Conservation (phyloP, 129 eudicot genomes). For the Flaveria sonorensis region DNA sequence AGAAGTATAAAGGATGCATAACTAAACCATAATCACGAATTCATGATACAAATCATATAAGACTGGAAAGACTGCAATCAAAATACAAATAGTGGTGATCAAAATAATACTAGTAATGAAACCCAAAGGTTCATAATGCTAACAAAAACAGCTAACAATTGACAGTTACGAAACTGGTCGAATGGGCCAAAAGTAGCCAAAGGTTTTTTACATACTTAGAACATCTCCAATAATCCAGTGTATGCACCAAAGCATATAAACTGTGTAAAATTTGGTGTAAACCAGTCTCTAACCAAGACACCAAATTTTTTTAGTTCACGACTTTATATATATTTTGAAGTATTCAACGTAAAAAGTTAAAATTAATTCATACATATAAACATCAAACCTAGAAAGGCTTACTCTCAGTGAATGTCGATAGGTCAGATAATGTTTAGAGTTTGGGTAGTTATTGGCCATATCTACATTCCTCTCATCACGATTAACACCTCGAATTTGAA, state of each 20-base stretch:
- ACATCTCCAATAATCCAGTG: too few species aligned
- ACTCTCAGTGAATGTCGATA: conserved; percentile 94
- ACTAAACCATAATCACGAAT: conserved; percentile 11
- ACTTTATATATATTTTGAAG: too few species aligned
- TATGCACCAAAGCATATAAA: too few species aligned
- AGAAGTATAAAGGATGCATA: neutral
- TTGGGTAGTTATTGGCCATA: conserved; percentile 78
- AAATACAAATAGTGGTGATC: neutral
- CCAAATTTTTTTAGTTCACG: too few species aligned
- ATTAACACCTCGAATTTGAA: conserved; percentile 96
- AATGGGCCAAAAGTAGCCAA: too few species aligned
- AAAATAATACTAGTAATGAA: neutral
- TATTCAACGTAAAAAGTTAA: too few species aligned
- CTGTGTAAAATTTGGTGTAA: too few species aligned
- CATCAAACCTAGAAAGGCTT: conserved; percentile 15
- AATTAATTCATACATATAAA: too few species aligned
- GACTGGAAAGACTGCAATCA: neutral
- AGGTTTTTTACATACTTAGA: too few species aligned
- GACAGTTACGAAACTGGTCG: neutral
- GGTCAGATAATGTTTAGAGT: conserved; percentile 86
- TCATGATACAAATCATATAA: neutral
- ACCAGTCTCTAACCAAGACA: too few species aligned
- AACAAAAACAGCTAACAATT: neutral
- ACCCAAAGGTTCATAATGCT: neutral
- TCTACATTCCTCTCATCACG: conserved; percentile 85